Evolutionary conservation across 176 grass and related monocot genomes (phyloP).

Genomic region (Lolium multiflorum): DNA sequence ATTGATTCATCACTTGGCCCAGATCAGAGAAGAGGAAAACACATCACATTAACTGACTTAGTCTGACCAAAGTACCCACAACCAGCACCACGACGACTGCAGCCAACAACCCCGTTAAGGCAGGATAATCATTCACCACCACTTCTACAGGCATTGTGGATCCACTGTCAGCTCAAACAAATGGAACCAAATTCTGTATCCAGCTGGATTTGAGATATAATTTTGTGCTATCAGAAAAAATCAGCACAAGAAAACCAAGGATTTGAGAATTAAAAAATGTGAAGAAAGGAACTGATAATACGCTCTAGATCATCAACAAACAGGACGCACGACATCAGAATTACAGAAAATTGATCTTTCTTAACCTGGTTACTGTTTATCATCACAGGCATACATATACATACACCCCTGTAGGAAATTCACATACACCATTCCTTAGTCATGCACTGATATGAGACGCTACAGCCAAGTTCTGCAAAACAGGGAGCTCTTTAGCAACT

Average conservation of each 20-base stretch:
- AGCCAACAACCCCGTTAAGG: background rate
- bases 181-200: background rate
- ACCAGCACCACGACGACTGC: background rate
- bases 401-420: background rate
- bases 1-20: no score
- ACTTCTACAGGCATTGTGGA: background rate
- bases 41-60: background rate
- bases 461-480: background rate
- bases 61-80: no score
- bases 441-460: background rate
- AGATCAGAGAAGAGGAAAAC: no score
- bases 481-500: conserved; percentile 5
- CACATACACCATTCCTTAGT: background rate
- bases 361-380: background rate
- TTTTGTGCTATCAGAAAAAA: background rate
- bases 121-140: background rate
- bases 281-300: background rate
- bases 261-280: background rate
- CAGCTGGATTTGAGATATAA: background rate
- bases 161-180: background rate
- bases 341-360: background rate
- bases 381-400: conserved; percentile 6
- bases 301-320: background rate
- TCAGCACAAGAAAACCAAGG: background rate
- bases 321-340: background rate